A percentile compares a stretch with the other conserved stretches of the same genome.
These are phyloP conservation scores for Lachancea fermentati DNA, from an alignment of 805 yeast species.

Conservation along the genomic window DNA sequence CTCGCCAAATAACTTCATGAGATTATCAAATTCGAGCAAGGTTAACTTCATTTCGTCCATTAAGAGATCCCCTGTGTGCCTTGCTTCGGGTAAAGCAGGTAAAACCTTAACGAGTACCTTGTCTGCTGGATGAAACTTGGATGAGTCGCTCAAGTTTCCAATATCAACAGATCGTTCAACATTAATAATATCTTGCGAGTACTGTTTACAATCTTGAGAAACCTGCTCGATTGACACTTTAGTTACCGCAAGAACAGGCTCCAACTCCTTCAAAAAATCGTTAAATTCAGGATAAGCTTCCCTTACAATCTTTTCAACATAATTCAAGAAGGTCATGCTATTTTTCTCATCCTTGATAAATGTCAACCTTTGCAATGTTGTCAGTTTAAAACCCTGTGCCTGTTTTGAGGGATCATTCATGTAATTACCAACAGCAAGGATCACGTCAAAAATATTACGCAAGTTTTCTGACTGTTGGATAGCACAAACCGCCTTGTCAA, in stretches of 20 bases:
- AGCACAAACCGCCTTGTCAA: slow-evolving; percentile 70
- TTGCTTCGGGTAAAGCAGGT: slow-evolving; percentile 69
- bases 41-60: slow-evolving; percentile 59
- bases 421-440: slow-evolving; percentile 87
- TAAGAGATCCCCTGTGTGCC: slow-evolving; percentile 59
- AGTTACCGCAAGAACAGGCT: slow-evolving; percentile 50
- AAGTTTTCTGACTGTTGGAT: slow-evolving; percentile 63
- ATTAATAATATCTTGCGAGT: slow-evolving; percentile 54
- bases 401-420: slow-evolving; percentile 93
- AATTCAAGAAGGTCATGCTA: slow-evolving; percentile 83
- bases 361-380: slow-evolving; percentile 82
- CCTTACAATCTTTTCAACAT: slow-evolving; percentile 85
- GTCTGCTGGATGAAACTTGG: slow-evolving; percentile 75
- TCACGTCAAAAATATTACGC: slow-evolving; percentile 71
- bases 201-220: slow-evolving; percentile 63
- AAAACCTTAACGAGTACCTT: slow-evolving; percentile 54
- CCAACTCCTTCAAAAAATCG: slow-evolving; percentile 67
- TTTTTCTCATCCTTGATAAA: slow-evolving; percentile 88
- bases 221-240: slow-evolving; percentile 81
- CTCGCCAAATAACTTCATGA: slow-evolving; percentile 89
- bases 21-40: slow-evolving; percentile 55
- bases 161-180: slow-evolving; percentile 67
- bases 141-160: slow-evolving; percentile 80
- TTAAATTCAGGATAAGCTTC: slow-evolving; percentile 75
- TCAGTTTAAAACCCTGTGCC: slow-evolving; percentile 86